These are phyloP conservation scores for Cucurbita ficifolia DNA, from an alignment of 306 rosid genomes.

Conservation along the genomic window DNA sequence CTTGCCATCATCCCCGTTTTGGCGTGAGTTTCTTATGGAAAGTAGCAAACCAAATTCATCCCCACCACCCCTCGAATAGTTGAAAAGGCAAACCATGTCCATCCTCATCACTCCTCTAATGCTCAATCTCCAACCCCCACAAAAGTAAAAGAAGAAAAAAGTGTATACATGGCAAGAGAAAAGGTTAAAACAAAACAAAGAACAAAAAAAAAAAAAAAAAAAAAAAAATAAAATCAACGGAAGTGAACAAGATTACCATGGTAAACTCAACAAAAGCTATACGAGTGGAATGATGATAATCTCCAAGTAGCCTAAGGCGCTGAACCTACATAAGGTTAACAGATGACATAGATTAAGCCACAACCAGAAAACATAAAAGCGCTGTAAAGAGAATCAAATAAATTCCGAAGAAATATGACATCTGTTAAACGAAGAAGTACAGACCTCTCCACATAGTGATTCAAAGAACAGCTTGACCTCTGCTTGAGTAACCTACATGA, in stretches of 20 bases:
- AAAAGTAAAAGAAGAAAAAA: not conserved
- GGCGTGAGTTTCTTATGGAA: too few relatives aligned
- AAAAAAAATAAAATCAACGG: not conserved
- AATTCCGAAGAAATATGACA: not conserved
- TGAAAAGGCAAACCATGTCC: not conserved
- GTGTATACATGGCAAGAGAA: not conserved
- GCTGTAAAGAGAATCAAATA: not conserved
- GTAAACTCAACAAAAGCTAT: conserved; percentile 87
- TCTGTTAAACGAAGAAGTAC: conserved; percentile 9
- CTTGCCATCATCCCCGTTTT: too few relatives aligned
- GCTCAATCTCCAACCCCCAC: not conserved
- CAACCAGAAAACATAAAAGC: not conserved
- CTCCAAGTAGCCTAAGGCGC: conserved; percentile 93
- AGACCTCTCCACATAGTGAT: conserved; percentile 94
- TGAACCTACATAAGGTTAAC: conserved; percentile 47
- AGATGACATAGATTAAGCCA: not conserved
- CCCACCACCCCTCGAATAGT: not conserved
- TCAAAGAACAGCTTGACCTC: conserved; percentile 86
- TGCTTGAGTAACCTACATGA: conserved; percentile 75
- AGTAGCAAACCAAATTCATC: too few relatives aligned
- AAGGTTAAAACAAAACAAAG: not conserved
- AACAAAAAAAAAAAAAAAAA: not conserved
- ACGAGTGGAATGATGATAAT: conserved; percentile 91
- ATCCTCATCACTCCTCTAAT: not conserved
- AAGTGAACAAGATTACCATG: conserved; percentile 27